Conservation (phyloP, 139 green algal genomes). For the Tetradesmus obliquus region DNA sequence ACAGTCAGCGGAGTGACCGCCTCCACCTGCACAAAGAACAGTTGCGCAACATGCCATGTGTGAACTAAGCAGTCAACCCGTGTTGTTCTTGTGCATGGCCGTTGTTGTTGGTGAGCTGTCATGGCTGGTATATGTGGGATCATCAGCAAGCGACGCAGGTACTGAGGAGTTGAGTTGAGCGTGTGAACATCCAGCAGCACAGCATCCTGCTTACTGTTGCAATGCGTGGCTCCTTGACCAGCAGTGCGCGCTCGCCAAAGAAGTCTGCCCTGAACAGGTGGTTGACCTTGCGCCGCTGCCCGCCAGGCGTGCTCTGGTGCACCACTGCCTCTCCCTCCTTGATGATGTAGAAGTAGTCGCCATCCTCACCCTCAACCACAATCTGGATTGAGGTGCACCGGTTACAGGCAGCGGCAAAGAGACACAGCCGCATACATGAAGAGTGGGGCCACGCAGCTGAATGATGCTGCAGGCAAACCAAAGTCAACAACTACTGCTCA, state of each 20-base stretch:
- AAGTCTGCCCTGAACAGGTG: slow-evolving; percentile 94
- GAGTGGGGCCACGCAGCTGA: neutral
- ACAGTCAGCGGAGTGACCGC: slow-evolving; percentile 80
- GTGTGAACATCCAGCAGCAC: neutral
- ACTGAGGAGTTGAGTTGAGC: too few relatives aligned
- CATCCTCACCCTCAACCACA: slow-evolving; percentile 81
- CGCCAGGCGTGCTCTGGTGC: slow-evolving; percentile 71
- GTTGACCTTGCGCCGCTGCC: slow-evolving; percentile 81
- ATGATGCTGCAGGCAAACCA: neutral
- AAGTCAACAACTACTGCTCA: neutral
- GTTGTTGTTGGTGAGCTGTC: neutral
- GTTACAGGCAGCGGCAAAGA: neutral
- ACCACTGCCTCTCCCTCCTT: slow-evolving; percentile 94
- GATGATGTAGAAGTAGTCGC: slow-evolving; percentile 96
- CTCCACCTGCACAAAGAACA: slow-evolving; percentile 73
- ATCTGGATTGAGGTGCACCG: slow-evolving; percentile 52
- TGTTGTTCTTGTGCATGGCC: neutral
- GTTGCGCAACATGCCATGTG: slow-evolving; percentile 46
- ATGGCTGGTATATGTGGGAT: too few relatives aligned
- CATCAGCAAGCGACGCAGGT: too few relatives aligned
- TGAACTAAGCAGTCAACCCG: neutral
- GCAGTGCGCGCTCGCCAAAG: slow-evolving; percentile 92
- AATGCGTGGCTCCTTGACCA: slow-evolving; percentile 72
- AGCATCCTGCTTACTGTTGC: neutral
- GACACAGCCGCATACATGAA: neutral